phyloP scores from a whole-genome alignment of 768 basidiomycete species.

The Tylopilus vinaceipallidus region DNA sequence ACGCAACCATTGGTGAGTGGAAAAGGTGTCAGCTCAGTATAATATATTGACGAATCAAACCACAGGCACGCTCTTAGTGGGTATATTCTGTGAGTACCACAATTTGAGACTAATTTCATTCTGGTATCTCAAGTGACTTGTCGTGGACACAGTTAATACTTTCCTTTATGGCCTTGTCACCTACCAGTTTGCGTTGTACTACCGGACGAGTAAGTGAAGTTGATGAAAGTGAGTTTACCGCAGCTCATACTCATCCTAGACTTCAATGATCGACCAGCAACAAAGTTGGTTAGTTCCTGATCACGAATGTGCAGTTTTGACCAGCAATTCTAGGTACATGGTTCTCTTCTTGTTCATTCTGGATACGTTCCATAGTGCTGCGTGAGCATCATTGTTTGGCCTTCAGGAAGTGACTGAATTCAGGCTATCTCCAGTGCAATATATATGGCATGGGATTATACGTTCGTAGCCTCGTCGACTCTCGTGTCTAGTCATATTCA shows the following conservation, averaged over 20 bases:
- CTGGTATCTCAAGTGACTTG: background rate
- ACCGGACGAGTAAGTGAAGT: constrained; percentile 18
- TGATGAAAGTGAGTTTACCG: background rate
- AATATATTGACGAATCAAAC: background rate
- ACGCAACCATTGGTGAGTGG: constrained; percentile 5
- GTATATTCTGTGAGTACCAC: background rate
- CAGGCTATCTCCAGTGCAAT: too few species aligned
- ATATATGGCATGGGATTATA: constrained; percentile 20
- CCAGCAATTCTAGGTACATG: constrained; percentile 7
- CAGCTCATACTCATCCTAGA: background rate
- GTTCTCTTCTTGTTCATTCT: constrained; percentile 17
- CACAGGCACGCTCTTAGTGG: background rate
- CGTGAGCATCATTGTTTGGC: constrained; percentile 14
- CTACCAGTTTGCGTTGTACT: constrained; percentile 42
- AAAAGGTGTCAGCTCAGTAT: background rate
- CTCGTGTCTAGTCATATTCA: background rate
- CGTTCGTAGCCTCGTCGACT: constrained; percentile 1
- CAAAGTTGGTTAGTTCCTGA: background rate
- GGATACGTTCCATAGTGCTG: constrained; percentile 18
- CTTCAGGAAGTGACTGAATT: too few species aligned
- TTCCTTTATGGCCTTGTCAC: constrained; percentile 42
- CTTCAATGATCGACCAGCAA: constrained; percentile 14
- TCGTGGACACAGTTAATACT: constrained; percentile 20
- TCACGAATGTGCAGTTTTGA: background rate
- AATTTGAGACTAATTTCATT: background rate